Conservation (phyloP, 305 asterid genomes). For the Fraxinus ornus region DNA sequence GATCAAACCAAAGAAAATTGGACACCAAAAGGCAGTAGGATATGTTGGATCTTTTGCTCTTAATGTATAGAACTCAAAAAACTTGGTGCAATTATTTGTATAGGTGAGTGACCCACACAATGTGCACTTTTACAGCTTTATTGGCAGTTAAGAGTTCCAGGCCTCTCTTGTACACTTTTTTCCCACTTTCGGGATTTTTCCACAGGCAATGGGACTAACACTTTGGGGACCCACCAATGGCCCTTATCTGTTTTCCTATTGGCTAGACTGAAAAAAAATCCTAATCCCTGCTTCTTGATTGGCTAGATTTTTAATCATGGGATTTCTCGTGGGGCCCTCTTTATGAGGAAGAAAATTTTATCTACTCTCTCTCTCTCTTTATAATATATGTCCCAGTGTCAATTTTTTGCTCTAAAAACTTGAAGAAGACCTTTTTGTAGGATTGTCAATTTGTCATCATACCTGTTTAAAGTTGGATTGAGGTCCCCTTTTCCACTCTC, state of each 20-base stretch:
- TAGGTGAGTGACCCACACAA: conserved; percentile 46
- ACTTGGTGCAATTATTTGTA: conserved; percentile 41
- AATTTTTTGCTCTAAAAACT: neutral
- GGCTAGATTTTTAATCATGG: conserved; percentile 36
- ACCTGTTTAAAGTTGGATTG: no score
- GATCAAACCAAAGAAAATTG: conserved; percentile 18
- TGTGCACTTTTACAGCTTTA: conserved; percentile 44
- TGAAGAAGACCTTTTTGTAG: no score
- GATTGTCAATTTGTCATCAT: no score
- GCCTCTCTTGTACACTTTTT: conserved; percentile 16
- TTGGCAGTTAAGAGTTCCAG: neutral
- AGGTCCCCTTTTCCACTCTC: no score
- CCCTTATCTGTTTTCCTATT: conserved; percentile 62
- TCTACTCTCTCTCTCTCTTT: conserved; percentile 22
- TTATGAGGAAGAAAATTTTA: conserved; percentile 30
- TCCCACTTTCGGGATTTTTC: conserved; percentile 22
- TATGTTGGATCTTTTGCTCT: conserved; percentile 16
- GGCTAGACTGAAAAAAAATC: conserved; percentile 46
- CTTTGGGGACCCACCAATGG: conserved; percentile 37
- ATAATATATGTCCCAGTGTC: neutral
- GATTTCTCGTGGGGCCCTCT: conserved; percentile 58
- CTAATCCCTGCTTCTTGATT: conserved; percentile 35
- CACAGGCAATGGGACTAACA: conserved; percentile 24
- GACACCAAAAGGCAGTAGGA: conserved; percentile 5
- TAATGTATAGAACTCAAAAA: conserved; percentile 8